These are phyloP conservation scores for Fomitopsis betulina DNA, from an alignment of 1,284 basidiomycete species.

Conservation along the genomic window DNA sequence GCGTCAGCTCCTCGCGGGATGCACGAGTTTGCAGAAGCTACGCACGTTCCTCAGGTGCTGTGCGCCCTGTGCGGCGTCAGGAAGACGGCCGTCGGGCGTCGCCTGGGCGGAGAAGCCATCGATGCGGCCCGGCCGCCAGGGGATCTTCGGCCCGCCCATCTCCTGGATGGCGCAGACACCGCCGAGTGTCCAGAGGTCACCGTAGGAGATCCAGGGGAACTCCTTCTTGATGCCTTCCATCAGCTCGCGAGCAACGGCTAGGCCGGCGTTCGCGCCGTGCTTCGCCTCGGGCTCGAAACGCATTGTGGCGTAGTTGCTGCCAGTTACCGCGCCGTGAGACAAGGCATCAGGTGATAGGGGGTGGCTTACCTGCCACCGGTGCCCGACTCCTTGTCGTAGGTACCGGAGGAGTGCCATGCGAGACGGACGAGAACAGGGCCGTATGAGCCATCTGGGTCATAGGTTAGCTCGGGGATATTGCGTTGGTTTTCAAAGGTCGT, in stretches of 20 bases:
- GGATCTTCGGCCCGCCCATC: constrained; percentile 79
- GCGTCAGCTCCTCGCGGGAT: background rate
- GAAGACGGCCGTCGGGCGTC: constrained; percentile 93
- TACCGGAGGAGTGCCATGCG: constrained; percentile 92
- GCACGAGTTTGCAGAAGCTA: constrained; percentile 7
- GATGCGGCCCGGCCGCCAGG: constrained; percentile 87
- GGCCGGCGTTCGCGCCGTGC: constrained; percentile 87
- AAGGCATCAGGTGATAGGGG: constrained; percentile 5
- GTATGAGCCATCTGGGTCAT: constrained; percentile 76
- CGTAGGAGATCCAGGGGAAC: constrained; percentile 89
- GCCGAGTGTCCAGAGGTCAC: constrained; percentile 91
- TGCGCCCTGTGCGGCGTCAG: constrained; percentile 82
- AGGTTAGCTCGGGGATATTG: background rate
- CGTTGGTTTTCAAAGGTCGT: constrained; percentile 16
- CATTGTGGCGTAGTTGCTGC: constrained; percentile 95
- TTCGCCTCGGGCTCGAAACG: constrained; percentile 83
- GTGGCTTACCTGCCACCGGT: constrained; percentile 77
- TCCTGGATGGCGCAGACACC: constrained; percentile 87
- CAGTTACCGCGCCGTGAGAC: constrained; percentile 1
- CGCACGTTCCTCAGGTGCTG: constrained; percentile 80
- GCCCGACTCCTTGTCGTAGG: constrained; percentile 82
- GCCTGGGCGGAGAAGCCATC: constrained; percentile 75
- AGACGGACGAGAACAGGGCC: constrained; percentile 90
- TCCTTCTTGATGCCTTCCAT: constrained; percentile 89
- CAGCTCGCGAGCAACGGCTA: constrained; percentile 77